Evolutionary conservation across 495 filamentous ascomycete genomes (phyloP).

Genomic region (Cryomyces antarcticus): DNA sequence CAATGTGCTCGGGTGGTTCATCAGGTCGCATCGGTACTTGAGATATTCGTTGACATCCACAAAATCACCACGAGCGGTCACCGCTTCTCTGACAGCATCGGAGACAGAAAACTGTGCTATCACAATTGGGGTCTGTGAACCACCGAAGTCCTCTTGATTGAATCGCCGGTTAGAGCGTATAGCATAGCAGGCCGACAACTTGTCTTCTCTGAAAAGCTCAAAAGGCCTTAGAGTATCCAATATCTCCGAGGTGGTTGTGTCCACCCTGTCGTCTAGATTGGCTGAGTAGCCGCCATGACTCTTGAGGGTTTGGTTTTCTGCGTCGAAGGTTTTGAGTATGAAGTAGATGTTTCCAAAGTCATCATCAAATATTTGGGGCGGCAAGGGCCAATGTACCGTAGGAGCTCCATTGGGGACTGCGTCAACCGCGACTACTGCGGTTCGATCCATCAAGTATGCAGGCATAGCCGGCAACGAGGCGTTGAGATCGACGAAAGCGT

Average conservation of each 20-base stretch:
- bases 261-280: not conserved
- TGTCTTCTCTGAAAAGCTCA: not conserved
- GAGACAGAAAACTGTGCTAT: constrained; percentile 7
- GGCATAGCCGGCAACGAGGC: not conserved
- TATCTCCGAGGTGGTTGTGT: not conserved
- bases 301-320: constrained; percentile 7
- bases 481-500: no score
- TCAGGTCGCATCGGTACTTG: constrained; percentile 2
- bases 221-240: not conserved
- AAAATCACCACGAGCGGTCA: constrained; percentile 5
- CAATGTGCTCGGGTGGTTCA: constrained; percentile 10
- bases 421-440: not conserved
- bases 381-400: not conserved
- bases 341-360: constrained; percentile 8
- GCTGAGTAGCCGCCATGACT: not conserved
- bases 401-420: not conserved
- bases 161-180: constrained; percentile 8
- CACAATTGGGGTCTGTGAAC: constrained; percentile 6
- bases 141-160: constrained; percentile 7
- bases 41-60: constrained; percentile 10
- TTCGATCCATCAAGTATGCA: not conserved
- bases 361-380: not conserved
- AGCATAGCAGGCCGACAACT: constrained; percentile 1
- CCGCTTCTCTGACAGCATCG: constrained; percentile 4
- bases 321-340: constrained; percentile 16